A percentile compares a stretch with the other conserved stretches of the same genome.
These are phyloP conservation scores for Cercospora sesami DNA, from an alignment of 2,329 filamentous ascomycete species.

Conservation along the genomic window DNA sequence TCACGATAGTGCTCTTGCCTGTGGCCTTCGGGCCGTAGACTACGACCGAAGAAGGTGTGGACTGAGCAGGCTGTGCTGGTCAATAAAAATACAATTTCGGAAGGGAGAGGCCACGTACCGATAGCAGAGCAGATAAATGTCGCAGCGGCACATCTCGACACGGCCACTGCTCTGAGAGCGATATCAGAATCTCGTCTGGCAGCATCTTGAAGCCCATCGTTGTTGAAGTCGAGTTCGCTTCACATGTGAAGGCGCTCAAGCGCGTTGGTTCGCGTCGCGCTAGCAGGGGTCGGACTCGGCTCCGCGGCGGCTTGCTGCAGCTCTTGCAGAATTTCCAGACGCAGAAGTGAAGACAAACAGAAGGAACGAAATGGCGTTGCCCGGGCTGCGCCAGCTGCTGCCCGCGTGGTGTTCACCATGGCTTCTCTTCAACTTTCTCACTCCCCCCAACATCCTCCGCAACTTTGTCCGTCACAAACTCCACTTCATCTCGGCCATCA, in stretches of 20 bases:
- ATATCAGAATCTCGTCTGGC: constrained; percentile 34
- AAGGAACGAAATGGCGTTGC: constrained; percentile 23
- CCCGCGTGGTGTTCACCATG: constrained; percentile 7
- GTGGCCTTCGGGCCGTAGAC: constrained; percentile 83
- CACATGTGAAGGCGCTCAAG: not conserved
- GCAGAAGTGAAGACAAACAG: constrained; percentile 15
- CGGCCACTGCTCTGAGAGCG: constrained; percentile 35
- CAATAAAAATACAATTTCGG: not conserved
- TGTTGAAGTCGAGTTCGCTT: not conserved
- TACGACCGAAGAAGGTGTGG: constrained; percentile 72
- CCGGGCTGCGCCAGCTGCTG: constrained; percentile 24
- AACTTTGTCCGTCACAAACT: constrained; percentile 7
- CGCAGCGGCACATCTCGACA: constrained; percentile 50
- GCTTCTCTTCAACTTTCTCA: constrained; percentile 13
- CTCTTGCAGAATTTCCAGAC: constrained; percentile 6
- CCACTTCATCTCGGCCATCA: constrained; percentile 16
- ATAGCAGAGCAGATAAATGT: constrained; percentile 48
- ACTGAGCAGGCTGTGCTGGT: constrained; percentile 58
- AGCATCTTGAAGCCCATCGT: constrained; percentile 21
- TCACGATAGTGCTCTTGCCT: constrained; percentile 74
- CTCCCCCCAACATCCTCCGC: constrained; percentile 14
- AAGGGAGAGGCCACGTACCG: constrained; percentile 38
- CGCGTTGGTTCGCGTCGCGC: constrained; percentile 7
- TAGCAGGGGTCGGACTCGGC: constrained; percentile 3
- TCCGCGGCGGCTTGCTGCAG: constrained; percentile 2